Conservation (phyloP, 352 stramenopile species). For the Pythium periplocum region DNA sequence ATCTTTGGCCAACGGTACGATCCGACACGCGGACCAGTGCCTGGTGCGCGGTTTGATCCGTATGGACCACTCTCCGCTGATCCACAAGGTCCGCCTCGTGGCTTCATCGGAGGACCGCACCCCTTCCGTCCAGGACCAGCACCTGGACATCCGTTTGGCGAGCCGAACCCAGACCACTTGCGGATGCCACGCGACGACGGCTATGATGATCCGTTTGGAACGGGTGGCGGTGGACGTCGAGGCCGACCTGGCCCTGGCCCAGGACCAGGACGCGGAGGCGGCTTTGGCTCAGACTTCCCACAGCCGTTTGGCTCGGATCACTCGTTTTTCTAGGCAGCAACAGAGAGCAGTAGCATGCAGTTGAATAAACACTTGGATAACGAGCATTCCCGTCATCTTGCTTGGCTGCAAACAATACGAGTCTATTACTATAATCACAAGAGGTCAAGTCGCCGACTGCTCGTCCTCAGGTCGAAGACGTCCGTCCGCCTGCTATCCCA, state of each 20-base stretch:
- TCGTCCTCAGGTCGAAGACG: too few species aligned
- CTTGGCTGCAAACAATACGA: too few species aligned
- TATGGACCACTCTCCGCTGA: conserved; percentile 57
- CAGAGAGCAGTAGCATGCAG: not conserved
- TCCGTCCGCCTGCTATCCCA: too few species aligned
- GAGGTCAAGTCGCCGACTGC: not conserved
- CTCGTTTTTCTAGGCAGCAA: conserved; percentile 47
- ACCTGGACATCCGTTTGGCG: conserved; percentile 64
- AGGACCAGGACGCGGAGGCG: conserved; percentile 21
- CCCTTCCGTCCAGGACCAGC: conserved; percentile 31
- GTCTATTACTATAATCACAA: not conserved
- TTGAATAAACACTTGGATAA: too few species aligned
- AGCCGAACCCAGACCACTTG: conserved; percentile 72
- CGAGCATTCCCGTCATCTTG: too few species aligned
- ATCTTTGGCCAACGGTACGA: conserved; percentile 63
- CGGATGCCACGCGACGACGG: conserved; percentile 69
- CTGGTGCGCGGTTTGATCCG: conserved; percentile 79
- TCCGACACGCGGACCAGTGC: conserved; percentile 50
- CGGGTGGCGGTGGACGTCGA: conserved; percentile 14
- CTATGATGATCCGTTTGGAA: conserved; percentile 43
- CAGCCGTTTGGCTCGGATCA: conserved; percentile 61
- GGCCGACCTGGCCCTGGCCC: conserved; percentile 12
- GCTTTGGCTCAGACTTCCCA: conserved; percentile 20
- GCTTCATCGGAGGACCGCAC: conserved; percentile 27
- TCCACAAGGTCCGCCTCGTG: conserved; percentile 35